These are phyloP conservation scores for Cyberlindnera bimundalis DNA, from an alignment of 805 yeast species.

Conservation along the genomic window DNA sequence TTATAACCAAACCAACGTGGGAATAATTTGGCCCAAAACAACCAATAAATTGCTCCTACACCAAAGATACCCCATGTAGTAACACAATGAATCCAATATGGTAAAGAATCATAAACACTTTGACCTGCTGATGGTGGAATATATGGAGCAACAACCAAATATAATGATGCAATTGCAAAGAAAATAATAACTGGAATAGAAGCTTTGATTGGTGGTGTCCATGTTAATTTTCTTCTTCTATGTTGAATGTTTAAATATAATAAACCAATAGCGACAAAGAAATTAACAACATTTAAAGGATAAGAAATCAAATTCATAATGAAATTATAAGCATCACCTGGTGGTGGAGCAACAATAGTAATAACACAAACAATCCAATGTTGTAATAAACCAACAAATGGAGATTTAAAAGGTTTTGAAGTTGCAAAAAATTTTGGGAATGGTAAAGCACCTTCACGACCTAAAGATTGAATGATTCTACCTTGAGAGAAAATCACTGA, in stretches of 20 bases:
- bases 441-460: slow-evolving; percentile 79
- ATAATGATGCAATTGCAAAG: slow-evolving; percentile 62
- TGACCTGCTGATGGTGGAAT: slow-evolving; percentile 68
- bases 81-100: slow-evolving; percentile 78
- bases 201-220: slow-evolving; percentile 74
- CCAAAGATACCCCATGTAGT: slow-evolving; percentile 77
- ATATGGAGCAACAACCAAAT: slow-evolving; percentile 73
- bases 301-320: slow-evolving; percentile 76
- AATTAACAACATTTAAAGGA: slow-evolving; percentile 74
- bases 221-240: slow-evolving; percentile 45
- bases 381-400: slow-evolving; percentile 67
- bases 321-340: slow-evolving; percentile 85
- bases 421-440: slow-evolving; percentile 68
- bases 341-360: slow-evolving; percentile 76
- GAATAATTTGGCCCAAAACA: slow-evolving; percentile 54
- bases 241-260: slow-evolving; percentile 53
- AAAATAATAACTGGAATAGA: slow-evolving; percentile 58
- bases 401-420: slow-evolving; percentile 69
- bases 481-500: slow-evolving; percentile 82
- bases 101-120: slow-evolving; percentile 63
- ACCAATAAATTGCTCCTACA: slow-evolving; percentile 64
- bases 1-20: slow-evolving; percentile 55
- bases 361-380: slow-evolving; percentile 75
- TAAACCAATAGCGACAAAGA: slow-evolving; percentile 60
- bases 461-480: slow-evolving; percentile 74